Base-by-base conservation (phyloP, 768 basidiomycete species). In the Amylocystis lapponica region DNA sequence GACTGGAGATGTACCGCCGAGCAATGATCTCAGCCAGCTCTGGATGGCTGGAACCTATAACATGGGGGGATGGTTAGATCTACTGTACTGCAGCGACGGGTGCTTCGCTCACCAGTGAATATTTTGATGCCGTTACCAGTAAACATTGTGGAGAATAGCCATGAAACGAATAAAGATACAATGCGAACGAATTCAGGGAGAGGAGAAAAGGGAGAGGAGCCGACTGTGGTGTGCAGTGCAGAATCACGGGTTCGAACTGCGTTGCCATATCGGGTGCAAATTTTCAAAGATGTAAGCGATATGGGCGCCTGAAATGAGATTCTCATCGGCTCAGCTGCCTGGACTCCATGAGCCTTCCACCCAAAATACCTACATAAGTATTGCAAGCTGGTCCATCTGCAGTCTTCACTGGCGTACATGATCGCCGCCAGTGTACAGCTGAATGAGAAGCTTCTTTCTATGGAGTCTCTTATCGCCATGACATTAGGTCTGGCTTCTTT, bases 1-100 rank as follows among this genome's bases (percentile, higher is more conserved):
- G 19, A 47, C 43, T 37, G 32, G 45, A 20, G 22, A 46, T 66
- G 60, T 74, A 94, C 93, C 93, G 83, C 70, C 83, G 76, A 51
- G 92, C 87, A 61, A 98, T 90, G 56, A 90, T 84, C 64, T 94
- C 85, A 27, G 94, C 94, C 52, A 98, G 76, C 66, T 92, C 88
- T 41, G 93, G 91, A 66, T 98, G 95, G 67, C 89, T 92, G 27
- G 91, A 94, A 49, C 93, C 93, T 95, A 55, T 39, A 48, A 36
- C 37, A 38, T 41, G 25, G 25, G 35, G 40, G 42, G 48, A 30
- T 5, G 3, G 17, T 42, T 10, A 19, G 23, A 20, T 22, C 6
- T 23, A 33, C 21, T 19, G 21, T 5, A 29, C 26, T 45, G 25
- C 35, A 17, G 25, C 10, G 2, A 34, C 25, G 22, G 39, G 8